These are phyloP conservation scores for Ehretia macrophylla DNA, from an alignment of 257 asterid species.

Conservation along the genomic window DNA sequence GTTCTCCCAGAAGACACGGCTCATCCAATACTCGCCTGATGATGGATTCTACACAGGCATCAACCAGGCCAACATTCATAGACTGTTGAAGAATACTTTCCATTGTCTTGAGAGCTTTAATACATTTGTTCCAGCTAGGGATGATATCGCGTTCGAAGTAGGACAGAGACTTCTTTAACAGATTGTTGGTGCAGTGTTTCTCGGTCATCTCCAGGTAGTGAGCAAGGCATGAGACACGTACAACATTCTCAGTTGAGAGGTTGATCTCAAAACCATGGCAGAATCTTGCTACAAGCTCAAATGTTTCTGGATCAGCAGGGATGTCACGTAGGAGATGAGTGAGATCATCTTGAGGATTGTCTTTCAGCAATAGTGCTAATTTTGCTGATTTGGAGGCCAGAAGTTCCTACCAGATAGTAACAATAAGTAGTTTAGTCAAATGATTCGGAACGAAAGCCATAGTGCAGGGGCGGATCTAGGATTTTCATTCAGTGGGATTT, in stretches of 20 bases:
- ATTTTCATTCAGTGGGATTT: background rate
- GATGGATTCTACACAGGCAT: conserved; percentile 48
- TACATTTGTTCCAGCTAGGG: conserved; percentile 63
- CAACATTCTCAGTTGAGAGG: conserved; percentile 49
- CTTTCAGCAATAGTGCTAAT: conserved; percentile 35
- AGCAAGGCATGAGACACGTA: conserved; percentile 55
- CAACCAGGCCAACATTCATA: conserved; percentile 37
- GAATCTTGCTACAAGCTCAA: conserved; percentile 72
- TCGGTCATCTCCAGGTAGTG: conserved; percentile 78
- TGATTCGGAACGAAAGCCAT: no score
- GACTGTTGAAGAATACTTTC: conserved; percentile 57
- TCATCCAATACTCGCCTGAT: conserved; percentile 37
- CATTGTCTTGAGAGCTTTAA: conserved; percentile 50
- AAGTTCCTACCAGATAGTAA: conserved; percentile 38
- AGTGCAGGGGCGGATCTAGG: no score
- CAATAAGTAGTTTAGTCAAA: background rate
- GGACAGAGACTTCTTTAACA: conserved; percentile 32
- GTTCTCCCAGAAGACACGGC: conserved; percentile 68
- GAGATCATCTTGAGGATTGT: conserved; percentile 42
- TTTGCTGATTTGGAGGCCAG: conserved; percentile 57
- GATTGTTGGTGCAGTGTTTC: conserved; percentile 47
- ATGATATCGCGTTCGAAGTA: conserved; percentile 42
- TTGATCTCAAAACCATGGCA: conserved; percentile 62
- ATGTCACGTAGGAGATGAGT: conserved; percentile 42
- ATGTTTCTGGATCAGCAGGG: conserved; percentile 52